These are phyloP conservation scores for Aspergillus proliferans DNA, from an alignment of 2,329 filamentous ascomycete genomes.

Conservation along the genomic window DNA sequence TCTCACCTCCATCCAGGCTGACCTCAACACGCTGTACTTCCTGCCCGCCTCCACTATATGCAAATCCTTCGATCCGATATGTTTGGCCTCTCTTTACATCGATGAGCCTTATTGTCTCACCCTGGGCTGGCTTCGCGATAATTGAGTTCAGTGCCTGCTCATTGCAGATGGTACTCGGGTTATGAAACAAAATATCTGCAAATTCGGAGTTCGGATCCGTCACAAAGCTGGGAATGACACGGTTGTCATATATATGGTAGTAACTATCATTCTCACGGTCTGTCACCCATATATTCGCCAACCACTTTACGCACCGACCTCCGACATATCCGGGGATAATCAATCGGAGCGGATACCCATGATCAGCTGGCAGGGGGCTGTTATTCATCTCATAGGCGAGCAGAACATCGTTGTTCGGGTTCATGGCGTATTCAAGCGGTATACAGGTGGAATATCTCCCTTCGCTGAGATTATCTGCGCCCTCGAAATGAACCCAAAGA, in stretches of 20 bases:
- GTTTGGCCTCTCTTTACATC: conserved; percentile 33
- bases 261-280: conserved; percentile 37
- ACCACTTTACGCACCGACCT: conserved; percentile 39
- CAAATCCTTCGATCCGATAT: conserved; percentile 44
- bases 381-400: conserved; percentile 42
- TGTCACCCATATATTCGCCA: conserved; percentile 34
- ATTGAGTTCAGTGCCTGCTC: conserved; percentile 48
- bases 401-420: conserved; percentile 44
- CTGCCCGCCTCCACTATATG: conserved; percentile 47
- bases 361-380: conserved; percentile 34
- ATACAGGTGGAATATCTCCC: conserved; percentile 47
- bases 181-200: conserved; percentile 42
- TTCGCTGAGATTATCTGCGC: conserved; percentile 43
- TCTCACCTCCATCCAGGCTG: conserved; percentile 42
- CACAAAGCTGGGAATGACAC: conserved; percentile 44
- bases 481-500: conserved; percentile 47
- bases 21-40: conserved; percentile 47
- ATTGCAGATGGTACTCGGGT: conserved; percentile 44
- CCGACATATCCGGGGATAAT: conserved; percentile 40
- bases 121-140: conserved; percentile 42
- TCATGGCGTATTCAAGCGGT: conserved; percentile 45
- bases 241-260: conserved; percentile 48
- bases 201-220: conserved; percentile 45
- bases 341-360: conserved; percentile 39
- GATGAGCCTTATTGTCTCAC: conserved; percentile 37